A percentile compares a stretch with the other conserved stretches of the same genome.
Conservation (phyloP, 2,329 filamentous ascomycete species). For the Pseudocercospora pini-densiflorae region DNA sequence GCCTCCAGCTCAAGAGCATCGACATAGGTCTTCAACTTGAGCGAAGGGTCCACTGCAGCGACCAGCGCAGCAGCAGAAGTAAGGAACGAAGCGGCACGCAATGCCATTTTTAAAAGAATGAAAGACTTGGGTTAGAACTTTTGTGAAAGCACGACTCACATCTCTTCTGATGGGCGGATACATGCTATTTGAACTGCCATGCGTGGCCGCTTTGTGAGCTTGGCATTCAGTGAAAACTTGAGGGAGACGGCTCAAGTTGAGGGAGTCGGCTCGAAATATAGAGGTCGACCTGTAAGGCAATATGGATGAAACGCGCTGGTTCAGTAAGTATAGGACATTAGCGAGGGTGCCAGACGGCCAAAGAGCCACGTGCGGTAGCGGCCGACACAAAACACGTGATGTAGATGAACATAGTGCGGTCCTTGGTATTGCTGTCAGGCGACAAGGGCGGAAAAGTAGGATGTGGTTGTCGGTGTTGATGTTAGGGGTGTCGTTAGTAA, state of each 20-base stretch:
- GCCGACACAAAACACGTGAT: not conserved
- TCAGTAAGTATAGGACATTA: not conserved
- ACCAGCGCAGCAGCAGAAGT: constrained; percentile 39
- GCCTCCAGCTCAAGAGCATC: constrained; percentile 54
- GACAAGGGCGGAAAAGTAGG: not conserved
- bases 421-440: not conserved
- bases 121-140: constrained; percentile 17
- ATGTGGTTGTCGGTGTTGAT: not conserved
- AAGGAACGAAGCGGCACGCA: constrained; percentile 24
- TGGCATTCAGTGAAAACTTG: not conserved
- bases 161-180: not conserved
- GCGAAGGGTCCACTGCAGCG: constrained; percentile 42
- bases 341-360: constrained; percentile 8
- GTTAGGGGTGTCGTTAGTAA: too few species aligned
- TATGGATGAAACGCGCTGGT: constrained; percentile 14
- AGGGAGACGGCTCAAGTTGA: not conserved
- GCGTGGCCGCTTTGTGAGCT: not conserved
- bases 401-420: not conserved
- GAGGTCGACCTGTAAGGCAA: not conserved
- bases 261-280: constrained; percentile 3
- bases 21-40: constrained; percentile 50
- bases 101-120: constrained; percentile 23
- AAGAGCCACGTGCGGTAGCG: constrained; percentile 9
- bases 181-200: not conserved
- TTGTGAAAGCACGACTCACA: constrained; percentile 4